Conservation (phyloP, 495 filamentous ascomycete genomes). For the Penicillium macrosclerotiorum region DNA sequence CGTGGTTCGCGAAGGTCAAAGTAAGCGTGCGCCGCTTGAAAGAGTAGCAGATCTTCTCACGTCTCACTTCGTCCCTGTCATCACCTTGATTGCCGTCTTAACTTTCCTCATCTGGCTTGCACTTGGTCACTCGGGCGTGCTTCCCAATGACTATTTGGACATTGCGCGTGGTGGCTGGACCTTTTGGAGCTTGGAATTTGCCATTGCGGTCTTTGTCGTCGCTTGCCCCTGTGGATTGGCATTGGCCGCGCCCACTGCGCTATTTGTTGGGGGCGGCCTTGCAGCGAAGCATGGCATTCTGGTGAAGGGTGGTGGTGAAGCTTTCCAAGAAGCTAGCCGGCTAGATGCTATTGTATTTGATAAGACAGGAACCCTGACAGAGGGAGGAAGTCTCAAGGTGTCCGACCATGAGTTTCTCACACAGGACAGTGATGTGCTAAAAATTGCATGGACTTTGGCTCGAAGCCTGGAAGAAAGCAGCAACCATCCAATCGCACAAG, state of each 20-base stretch:
- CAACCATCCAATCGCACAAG: conserved; percentile 83
- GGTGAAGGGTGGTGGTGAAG: conserved; percentile 93
- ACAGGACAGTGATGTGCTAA: conserved; percentile 30
- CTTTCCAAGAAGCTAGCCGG: conserved; percentile 88
- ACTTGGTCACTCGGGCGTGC: conserved; percentile 65
- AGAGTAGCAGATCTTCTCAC: conserved; percentile 80
- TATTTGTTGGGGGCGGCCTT: conserved; percentile 87
- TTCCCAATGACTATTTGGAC: conserved; percentile 67
- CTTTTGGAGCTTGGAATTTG: conserved; percentile 85
- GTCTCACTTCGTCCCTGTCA: conserved; percentile 83
- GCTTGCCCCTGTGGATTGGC: conserved; percentile 93
- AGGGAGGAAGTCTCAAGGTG: conserved; percentile 77
- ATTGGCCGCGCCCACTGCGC: conserved; percentile 87
- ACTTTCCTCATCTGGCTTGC: conserved; percentile 85
- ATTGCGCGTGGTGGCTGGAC: conserved; percentile 72
- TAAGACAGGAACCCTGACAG: conserved; percentile 91
- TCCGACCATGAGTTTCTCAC: conserved; percentile 64
- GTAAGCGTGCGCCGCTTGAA: conserved; percentile 82
- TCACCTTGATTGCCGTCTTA: conserved; percentile 74
- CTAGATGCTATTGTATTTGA: conserved; percentile 91
- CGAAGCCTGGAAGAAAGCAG: conserved; percentile 76
- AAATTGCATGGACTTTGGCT: conserved; percentile 52
- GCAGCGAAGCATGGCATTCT: conserved; percentile 87
- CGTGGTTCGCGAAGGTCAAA: conserved; percentile 89
- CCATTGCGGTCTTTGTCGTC: conserved; percentile 92